Evolutionary conservation across 2,329 filamentous ascomycete species (phyloP).

Genomic region (Calonectria pauciramosa): DNA sequence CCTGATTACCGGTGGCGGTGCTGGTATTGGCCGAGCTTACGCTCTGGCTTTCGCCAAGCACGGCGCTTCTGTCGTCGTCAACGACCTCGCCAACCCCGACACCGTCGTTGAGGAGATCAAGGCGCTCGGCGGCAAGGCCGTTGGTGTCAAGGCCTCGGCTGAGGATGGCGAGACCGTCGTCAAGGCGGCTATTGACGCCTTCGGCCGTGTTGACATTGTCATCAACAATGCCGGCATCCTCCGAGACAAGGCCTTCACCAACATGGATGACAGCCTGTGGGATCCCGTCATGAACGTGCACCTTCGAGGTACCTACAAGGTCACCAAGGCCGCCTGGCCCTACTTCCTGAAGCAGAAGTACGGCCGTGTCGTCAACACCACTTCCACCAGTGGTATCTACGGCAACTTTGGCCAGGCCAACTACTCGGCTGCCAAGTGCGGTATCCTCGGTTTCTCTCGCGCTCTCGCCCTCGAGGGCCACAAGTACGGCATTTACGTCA

Average conservation of each 20-base stretch:
- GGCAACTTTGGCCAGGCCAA: constrained; percentile 99
- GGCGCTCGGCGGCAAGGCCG: constrained; percentile 88
- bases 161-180: constrained; percentile 93
- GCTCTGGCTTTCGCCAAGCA: constrained; percentile 87
- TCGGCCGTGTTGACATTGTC: constrained; percentile 92
- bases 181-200: constrained; percentile 93
- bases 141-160: constrained; percentile 92
- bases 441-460: constrained; percentile 95
- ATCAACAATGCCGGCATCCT: constrained; percentile 99
- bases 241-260: constrained; percentile 96
- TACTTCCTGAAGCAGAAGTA: constrained; percentile 99
- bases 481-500: constrained; percentile 98
- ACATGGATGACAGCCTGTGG: constrained; percentile 97
- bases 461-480: constrained; percentile 92
- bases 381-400: constrained; percentile 97
- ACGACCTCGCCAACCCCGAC: constrained; percentile 95
- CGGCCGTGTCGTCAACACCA: constrained; percentile 95
- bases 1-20: constrained; percentile 88
- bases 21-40: constrained; percentile 93
- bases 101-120: constrained; percentile 93
- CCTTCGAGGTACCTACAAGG: constrained; percentile 94
- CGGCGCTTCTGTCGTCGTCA: constrained; percentile 90
- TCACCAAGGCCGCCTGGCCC: constrained; percentile 97
- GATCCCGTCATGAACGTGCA: constrained; percentile 93
- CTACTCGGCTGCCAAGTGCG: constrained; percentile 92